Percentiles rank a stretch among this genome's conserved stretches.
Conservation (phyloP, 1,284 basidiomycete species). For the Earliella scabrosa region DNA sequence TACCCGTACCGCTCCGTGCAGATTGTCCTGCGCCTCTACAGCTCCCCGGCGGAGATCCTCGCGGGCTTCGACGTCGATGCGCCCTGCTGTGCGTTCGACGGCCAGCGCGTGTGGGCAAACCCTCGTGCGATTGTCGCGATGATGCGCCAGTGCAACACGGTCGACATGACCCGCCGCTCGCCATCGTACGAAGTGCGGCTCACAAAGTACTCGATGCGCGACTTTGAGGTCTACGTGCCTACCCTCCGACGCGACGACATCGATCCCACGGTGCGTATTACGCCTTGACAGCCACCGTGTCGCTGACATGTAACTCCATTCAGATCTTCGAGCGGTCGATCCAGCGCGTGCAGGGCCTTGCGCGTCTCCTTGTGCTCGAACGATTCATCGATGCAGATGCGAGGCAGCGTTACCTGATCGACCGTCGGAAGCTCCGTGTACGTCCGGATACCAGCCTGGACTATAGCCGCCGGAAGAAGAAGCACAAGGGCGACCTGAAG, state of each 20-base stretch:
- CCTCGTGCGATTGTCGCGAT: constrained; percentile 58
- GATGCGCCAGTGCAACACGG: constrained; percentile 65
- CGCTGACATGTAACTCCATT: neutral
- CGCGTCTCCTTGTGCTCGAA: constrained; percentile 61
- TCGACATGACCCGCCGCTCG: constrained; percentile 60
- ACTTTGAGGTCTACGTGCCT: constrained; percentile 60
- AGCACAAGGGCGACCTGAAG: constrained; percentile 59
- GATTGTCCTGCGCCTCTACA: constrained; percentile 59
- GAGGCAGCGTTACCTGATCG: constrained; percentile 49
- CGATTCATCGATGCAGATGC: constrained; percentile 47
- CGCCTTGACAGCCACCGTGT: neutral
- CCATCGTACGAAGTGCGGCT: constrained; percentile 68
- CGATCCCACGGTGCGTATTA: constrained; percentile 54
- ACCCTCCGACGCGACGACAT: constrained; percentile 50
- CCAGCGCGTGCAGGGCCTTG: constrained; percentile 56
- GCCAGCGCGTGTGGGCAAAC: constrained; percentile 57
- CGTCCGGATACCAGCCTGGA: constrained; percentile 39
- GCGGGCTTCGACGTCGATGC: constrained; percentile 68
- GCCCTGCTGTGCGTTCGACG: constrained; percentile 60
- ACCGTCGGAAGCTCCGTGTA: constrained; percentile 51
- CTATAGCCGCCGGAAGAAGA: constrained; percentile 30
- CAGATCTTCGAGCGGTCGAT: constrained; percentile 66
- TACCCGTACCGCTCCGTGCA: constrained; percentile 64
- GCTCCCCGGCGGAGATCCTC: constrained; percentile 61
- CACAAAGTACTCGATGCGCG: constrained; percentile 55